Evolutionary conservation across 2,329 filamentous ascomycete genomes (phyloP), one percentile per base, ranked within the genome.

Genomic region (Xylaria sp.): DNA sequence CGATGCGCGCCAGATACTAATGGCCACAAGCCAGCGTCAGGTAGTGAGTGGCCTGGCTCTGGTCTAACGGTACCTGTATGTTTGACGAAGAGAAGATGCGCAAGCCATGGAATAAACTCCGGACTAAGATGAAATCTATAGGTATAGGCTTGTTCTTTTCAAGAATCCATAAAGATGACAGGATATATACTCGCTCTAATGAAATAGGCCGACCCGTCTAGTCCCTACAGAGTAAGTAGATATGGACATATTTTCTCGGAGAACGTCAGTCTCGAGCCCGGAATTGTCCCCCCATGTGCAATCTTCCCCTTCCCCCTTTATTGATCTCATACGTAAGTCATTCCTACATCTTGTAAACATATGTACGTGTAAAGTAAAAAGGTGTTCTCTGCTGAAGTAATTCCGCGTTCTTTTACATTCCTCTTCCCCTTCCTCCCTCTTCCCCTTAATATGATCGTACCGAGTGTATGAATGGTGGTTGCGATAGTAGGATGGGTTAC

Each of bases 181-280:
- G 29, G 43, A 23, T 13, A 60, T 44, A 44, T 60, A 21, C 33
- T 60, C 46, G 46, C 52, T 51, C 38, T 46, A 56, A 57, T 47
- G 46, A 47, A 61, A 57, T 41, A 55, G 23, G 44, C 29, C 47
- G 33, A 25, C 46, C 53, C 41, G 29, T 46, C 40, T 33, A 15
- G 19, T 54, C 40, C 49, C 49, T 40, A 47, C 41, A 17, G 11
- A 29, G 31, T 58, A 52, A n/a, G 46, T 37, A 51, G 23, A 40
- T 44, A 60, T n/a, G n/a, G n/a, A n/a, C n/a, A n/a, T n/a, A n/a
- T n/a, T n/a, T n/a, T n/a, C n/a, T n/a, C n/a, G n/a, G n/a, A 53
- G 31, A 54, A 54, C 19, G 10, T 41, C 48, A 23, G 51, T 43
- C 25, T 44, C n/a, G 43, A 11, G 35, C 54, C 49, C 25, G 13